Percentiles rank a stretch among this genome's conserved stretches.
phyloP scores from a whole-genome alignment of 2,329 filamentous ascomycete species.

The Uncinocarpus reesii region DNA sequence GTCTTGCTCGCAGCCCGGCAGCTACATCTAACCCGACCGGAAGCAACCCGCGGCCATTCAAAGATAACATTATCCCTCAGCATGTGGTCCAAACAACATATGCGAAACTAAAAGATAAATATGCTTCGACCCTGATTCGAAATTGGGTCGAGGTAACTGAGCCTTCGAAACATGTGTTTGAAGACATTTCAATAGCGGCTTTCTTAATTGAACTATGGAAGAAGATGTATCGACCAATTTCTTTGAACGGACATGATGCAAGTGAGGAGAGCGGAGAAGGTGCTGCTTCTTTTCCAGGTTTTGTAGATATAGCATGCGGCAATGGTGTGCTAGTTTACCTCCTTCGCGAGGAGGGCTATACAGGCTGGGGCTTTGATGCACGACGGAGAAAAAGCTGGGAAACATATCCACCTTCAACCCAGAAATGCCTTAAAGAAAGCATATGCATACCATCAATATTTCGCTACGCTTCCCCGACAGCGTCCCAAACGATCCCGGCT shows the following conservation, averaged over 20 bases:
- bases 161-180: slow-evolving; percentile 85
- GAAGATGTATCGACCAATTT: slow-evolving; percentile 56
- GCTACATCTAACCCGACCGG: slow-evolving; percentile 28
- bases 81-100: slow-evolving; percentile 74
- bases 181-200: slow-evolving; percentile 80
- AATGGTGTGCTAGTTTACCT: slow-evolving; percentile 86
- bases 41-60: slow-evolving; percentile 66
- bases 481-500: slow-evolving; percentile 16
- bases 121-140: slow-evolving; percentile 61
- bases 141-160: slow-evolving; percentile 80
- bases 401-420: slow-evolving; percentile 49
- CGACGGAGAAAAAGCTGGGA: slow-evolving; percentile 75
- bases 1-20: slow-evolving; percentile 24
- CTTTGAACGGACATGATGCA: not conserved
- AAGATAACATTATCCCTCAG: slow-evolving; percentile 71
- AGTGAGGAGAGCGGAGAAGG: slow-evolving; percentile 19
- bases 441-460: slow-evolving; percentile 51
- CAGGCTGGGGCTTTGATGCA: slow-evolving; percentile 86
- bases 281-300: slow-evolving; percentile 58
- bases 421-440: slow-evolving; percentile 46
- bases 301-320: slow-evolving; percentile 91
- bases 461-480: slow-evolving; percentile 19
- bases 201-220: slow-evolving; percentile 88
- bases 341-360: slow-evolving; percentile 67
- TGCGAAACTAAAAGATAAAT: slow-evolving; percentile 63